phyloP scores from a whole-genome alignment of 2,329 filamentous ascomycete genomes.

The Westerdykella aurantiaca region DNA sequence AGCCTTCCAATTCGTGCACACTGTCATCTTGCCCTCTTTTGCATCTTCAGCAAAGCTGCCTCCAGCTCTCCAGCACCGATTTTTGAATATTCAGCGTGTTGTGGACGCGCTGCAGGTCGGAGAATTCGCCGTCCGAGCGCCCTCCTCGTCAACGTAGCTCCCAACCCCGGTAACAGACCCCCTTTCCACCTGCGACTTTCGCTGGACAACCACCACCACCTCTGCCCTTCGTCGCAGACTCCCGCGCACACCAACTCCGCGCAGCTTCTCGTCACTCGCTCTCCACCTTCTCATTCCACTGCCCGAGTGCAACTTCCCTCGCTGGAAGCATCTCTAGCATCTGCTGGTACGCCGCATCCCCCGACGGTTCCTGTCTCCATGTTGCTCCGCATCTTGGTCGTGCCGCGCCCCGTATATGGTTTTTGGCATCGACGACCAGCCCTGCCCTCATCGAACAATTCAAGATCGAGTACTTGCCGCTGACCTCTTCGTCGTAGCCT shows the following conservation, averaged over 20 bases:
- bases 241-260: slow-evolving; percentile 20
- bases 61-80: slow-evolving; percentile 3
- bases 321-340: slow-evolving; percentile 29
- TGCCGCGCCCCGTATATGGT: slow-evolving; percentile 31
- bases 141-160: slow-evolving; percentile 26
- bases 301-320: slow-evolving; percentile 31
- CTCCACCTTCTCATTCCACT: slow-evolving; percentile 18
- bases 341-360: slow-evolving; percentile 32
- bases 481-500: slow-evolving; percentile 20
- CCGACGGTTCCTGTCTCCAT: slow-evolving; percentile 19
- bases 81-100: slow-evolving; percentile 1
- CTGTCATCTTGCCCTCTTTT: not conserved
- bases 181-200: slow-evolving; percentile 30
- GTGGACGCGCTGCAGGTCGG: slow-evolving; percentile 3
- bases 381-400: slow-evolving; percentile 31
- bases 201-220: slow-evolving; percentile 28
- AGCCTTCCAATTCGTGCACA: too few species aligned
- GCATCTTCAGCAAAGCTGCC: not conserved
- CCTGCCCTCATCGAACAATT: slow-evolving; percentile 11
- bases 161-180: slow-evolving; percentile 34
- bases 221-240: slow-evolving; percentile 28
- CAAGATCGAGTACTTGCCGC: slow-evolving; percentile 17
- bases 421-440: slow-evolving; percentile 18
- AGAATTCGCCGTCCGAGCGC: slow-evolving; percentile 32
- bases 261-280: slow-evolving; percentile 7